These are phyloP conservation scores for Cryptococcus sp. DNA, from an alignment of 1,284 basidiomycete genomes.

Conservation along the genomic window DNA sequence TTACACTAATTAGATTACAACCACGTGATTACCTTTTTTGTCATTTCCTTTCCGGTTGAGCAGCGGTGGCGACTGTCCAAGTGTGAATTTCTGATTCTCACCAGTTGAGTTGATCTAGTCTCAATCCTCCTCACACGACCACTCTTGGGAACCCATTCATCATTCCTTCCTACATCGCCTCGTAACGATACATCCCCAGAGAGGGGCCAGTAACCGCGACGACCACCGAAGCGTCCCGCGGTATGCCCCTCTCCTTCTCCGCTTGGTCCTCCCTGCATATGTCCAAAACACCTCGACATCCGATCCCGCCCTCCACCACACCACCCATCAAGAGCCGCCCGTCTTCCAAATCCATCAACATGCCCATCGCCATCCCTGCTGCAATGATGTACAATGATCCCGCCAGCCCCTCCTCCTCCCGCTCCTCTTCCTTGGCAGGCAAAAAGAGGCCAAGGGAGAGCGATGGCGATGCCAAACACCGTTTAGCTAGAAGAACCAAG, in stretches of 20 bases:
- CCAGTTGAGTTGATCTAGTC: neutral
- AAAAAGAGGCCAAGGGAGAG: slow-evolving; percentile 46
- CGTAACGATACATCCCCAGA: neutral
- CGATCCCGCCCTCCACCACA: slow-evolving; percentile 13
- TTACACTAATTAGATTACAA: neutral
- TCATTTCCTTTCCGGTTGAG: neutral
- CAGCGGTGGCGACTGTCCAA: neutral
- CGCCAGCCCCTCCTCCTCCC: slow-evolving; percentile 23
- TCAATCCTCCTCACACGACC: neutral
- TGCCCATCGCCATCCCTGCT: slow-evolving; percentile 12
- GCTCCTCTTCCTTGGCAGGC: slow-evolving; percentile 43
- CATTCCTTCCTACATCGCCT: neutral
- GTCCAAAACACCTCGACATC: slow-evolving; percentile 28
- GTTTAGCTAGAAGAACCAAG: slow-evolving; percentile 43
- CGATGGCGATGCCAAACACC: slow-evolving; percentile 26
- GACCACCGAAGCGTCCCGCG: slow-evolving; percentile 1
- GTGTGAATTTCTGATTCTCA: slow-evolving; percentile 1
- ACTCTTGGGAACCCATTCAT: neutral
- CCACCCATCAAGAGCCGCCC: slow-evolving; percentile 13
- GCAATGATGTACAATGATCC: slow-evolving; percentile 24
- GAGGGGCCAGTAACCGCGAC: slow-evolving; percentile 6
- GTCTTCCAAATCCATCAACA: slow-evolving; percentile 9
- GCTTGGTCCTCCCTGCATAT: slow-evolving; percentile 39
- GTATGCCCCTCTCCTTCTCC: slow-evolving; percentile 28
- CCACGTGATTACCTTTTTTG: neutral